A percentile compares a stretch with the other conserved stretches of the same genome.
These are phyloP conservation scores for Syncephalastrum contaminatum DNA, from an alignment of 371 early-diverging fungal species.

Conservation along the genomic window DNA sequence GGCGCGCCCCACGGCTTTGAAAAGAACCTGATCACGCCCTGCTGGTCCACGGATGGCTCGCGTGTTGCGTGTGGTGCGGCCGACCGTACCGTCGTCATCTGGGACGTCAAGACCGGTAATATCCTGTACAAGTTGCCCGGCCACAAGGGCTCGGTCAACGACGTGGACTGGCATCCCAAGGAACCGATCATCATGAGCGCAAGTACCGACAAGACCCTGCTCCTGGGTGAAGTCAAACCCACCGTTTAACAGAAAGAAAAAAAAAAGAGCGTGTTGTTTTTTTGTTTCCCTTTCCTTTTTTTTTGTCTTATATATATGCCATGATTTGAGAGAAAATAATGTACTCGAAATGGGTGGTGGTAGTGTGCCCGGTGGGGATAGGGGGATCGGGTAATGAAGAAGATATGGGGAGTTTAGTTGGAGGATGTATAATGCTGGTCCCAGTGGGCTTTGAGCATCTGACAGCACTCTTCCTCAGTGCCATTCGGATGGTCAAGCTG, in stretches of 20 bases:
- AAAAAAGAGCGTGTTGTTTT: too few species aligned
- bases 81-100: slow-evolving; percentile 93
- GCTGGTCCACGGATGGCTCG: slow-evolving; percentile 89
- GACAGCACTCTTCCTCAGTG: slow-evolving; percentile 55
- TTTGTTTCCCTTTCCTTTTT: too few species aligned
- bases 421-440: neutral
- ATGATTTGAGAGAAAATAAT: too few species aligned
- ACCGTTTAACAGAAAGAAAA: slow-evolving; percentile 6
- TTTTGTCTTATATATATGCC: too few species aligned
- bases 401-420: too few species aligned
- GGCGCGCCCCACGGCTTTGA: slow-evolving; percentile 95
- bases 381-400: too few species aligned
- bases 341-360: too few species aligned
- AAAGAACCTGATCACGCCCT: slow-evolving; percentile 87
- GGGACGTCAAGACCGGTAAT: slow-evolving; percentile 86
- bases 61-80: slow-evolving; percentile 90
- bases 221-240: slow-evolving; percentile 81
- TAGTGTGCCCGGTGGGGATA: too few species aligned
- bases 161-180: slow-evolving; percentile 94
- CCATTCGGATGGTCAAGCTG: slow-evolving; percentile 70
- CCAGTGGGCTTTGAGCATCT: slow-evolving; percentile 40
- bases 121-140: slow-evolving; percentile 95
- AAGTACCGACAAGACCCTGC: slow-evolving; percentile 86
- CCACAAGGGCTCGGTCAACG: slow-evolving; percentile 95
- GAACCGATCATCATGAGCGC: slow-evolving; percentile 86